Evolutionary conservation across 805 yeast genomes (phyloP), one percentile per base, ranked within the genome.

Genomic region (Sporopachydermia quercuum): DNA sequence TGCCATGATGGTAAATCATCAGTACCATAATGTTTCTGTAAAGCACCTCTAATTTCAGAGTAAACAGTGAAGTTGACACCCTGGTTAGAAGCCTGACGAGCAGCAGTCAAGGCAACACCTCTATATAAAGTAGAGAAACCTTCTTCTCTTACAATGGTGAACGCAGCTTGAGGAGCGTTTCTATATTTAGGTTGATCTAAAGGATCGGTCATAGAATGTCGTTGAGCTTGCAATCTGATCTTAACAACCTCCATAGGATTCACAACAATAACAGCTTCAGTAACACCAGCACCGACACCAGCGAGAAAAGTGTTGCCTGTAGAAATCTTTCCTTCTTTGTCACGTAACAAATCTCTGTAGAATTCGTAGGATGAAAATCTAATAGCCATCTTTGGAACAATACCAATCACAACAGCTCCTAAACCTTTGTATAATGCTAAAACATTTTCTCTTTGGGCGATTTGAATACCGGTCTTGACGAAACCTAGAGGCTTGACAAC

Each of bases 171-270:
- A 13, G 85, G 79, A 13, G 97, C 97, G 57, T 82, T 85, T 58
- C 83, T 75, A 63, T 89, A 89, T 60, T 83, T 84, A 44, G 94
- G 94, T 19, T 73, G 70, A 49, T 72, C 75, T 15, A 76, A 62
- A 15, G 94, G 93, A 55, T 84, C 94, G 40, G 78, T 76, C 74
- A 87, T 70, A 36, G 94, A 81, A 57, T 84, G 89, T 49, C 78
- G 80, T 65, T 89, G 98, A 14, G 97, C 94, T 63, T 89, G 98
- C 56, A 89, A 71, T 61, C 98, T 72, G 56, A 89, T 89, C 62
- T 89, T 89, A 47, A 89, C 94, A 45, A 91, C 96, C 60, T 89
- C 98, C 81, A 86, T 89, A 36, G 97, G 97, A 57, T 85, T 91
- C 35, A 89, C 98, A 43, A 89, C 89, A 43, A 81, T 62, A 42